Conservation (phyloP, 148 eudicot genomes). For the Rhododendron griersonianum region DNA sequence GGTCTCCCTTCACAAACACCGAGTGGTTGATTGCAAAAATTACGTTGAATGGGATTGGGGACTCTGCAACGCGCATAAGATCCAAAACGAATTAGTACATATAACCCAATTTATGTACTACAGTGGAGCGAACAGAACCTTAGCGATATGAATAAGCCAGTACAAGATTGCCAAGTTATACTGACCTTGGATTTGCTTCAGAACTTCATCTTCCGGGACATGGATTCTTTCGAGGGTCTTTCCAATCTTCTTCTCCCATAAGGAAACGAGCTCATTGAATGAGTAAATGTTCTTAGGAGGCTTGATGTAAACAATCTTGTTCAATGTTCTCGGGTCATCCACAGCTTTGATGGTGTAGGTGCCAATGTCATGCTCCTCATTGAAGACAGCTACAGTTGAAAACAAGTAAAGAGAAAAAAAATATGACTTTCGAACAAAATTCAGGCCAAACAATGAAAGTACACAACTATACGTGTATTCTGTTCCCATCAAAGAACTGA, state of each 20-base stretch:
- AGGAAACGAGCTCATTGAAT: conserved; percentile 41
- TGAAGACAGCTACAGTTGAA: conserved; percentile 32
- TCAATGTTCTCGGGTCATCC: conserved; percentile 53
- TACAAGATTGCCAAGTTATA: background rate
- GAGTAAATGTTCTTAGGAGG: conserved; percentile 34
- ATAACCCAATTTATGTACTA: background rate
- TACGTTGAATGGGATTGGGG: conserved; percentile 35
- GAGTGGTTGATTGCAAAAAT: conserved; percentile 45
- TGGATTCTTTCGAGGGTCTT: conserved; percentile 30
- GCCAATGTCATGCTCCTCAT: conserved; percentile 38
- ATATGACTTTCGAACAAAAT: background rate
- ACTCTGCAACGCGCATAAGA: conserved; percentile 31
- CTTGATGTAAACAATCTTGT: conserved; percentile 38
- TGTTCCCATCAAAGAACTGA: background rate
- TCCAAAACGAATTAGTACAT: background rate
- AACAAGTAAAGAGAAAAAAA: background rate
- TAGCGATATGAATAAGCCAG: background rate
- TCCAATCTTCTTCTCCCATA: conserved; percentile 56
- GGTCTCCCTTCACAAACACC: conserved; percentile 54
- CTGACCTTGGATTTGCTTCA: conserved; percentile 37
- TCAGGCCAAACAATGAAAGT: background rate
- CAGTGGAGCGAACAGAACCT: background rate
- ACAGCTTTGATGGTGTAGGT: conserved; percentile 47
- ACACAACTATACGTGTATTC: background rate
- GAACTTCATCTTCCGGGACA: conserved; percentile 37